Base-by-base conservation (phyloP, 1,284 basidiomycete species). In the Malassezia equina region DNA sequence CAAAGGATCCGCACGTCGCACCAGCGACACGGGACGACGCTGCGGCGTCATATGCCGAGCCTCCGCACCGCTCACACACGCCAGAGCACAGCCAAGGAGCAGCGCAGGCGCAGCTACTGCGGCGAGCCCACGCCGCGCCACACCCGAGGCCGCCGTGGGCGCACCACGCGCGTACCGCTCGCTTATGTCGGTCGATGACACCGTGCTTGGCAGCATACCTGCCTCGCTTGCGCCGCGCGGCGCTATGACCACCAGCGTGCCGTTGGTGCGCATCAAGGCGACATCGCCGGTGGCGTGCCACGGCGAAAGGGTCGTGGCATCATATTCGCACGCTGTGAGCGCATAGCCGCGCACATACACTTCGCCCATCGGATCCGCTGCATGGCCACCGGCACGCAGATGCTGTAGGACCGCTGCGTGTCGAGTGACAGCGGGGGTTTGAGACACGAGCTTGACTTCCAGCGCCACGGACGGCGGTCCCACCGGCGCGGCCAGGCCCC, bases 381-480 rank as follows among this genome's bases (percentile, higher is more conserved):
- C 23, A 9, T 15, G 23, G 11, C 42, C 47, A 7, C 50, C 51
- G 15, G 29, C 27, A n/a, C 52, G 47, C 42, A 63, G 45, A n/a
- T 57, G 59, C 39, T 56, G 33, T 36, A 69, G 58, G 8, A 43
- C 58, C 3, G 55, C 43, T 5, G 59, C 58, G 12, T 56, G 54
- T 4, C 49, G 40, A 3, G 51, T 27, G 4, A 64, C 64, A 2
- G 43, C 25, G 23, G 47, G 43, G 23, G 60, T 60, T 41, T 70
- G 53, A 2, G 12, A 4, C n/a, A 64, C 59, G 6, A 74, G 57
- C 59, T 72, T 74, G 34, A 73, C 6, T 49, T 74, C 71, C 39
- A 59, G 48, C 31, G 63, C 49, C 21, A 72, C 69, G 11, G 60
- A 55, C 12, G 71, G 68, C 7, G 71, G 66, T n/a, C 71, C 71